Conservation (phyloP, 2,329 filamentous ascomycete species). For the Aspergillus versicolor region DNA sequence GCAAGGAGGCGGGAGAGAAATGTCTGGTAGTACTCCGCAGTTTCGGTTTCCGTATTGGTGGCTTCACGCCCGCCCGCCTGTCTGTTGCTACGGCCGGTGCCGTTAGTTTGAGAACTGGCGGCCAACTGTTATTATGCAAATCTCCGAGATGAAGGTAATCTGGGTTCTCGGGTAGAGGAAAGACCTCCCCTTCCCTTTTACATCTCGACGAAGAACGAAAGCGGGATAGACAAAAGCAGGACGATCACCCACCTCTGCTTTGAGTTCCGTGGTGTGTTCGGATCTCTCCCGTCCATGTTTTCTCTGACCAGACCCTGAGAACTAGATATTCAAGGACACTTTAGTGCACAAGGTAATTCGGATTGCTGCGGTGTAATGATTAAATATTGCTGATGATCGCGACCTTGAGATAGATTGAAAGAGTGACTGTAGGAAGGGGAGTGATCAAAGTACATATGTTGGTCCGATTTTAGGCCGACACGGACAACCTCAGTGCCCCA, state of each 20-base stretch:
- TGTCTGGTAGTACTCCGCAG: constrained; percentile 23
- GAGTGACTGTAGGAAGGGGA: not conserved
- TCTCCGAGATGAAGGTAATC: not conserved
- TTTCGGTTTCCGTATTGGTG: constrained; percentile 9
- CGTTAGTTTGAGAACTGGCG: constrained; percentile 11
- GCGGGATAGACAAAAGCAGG: not conserved
- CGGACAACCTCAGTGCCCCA: not conserved
- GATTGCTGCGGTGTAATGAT: not conserved
- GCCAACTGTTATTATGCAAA: constrained; percentile 4
- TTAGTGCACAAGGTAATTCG: not conserved
- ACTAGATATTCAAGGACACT: not conserved
- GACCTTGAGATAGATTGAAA: not conserved
- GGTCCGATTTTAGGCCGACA: not conserved
- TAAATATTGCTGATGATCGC: not conserved
- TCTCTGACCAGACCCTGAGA: not conserved
- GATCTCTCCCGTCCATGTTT: constrained; percentile 8
- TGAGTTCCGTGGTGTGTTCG: not conserved
- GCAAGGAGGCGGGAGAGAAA: constrained; percentile 27
- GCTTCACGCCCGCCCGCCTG: not conserved
- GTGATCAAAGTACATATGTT: not conserved
- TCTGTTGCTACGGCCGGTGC: constrained; percentile 3
- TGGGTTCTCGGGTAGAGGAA: not conserved
- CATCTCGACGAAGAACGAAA: not conserved
- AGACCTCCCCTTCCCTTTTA: not conserved
- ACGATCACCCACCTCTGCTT: constrained; percentile 12